These are phyloP conservation scores for Termitomyces bulborhizus DNA, from an alignment of 768 basidiomycete species.

Conservation along the genomic window DNA sequence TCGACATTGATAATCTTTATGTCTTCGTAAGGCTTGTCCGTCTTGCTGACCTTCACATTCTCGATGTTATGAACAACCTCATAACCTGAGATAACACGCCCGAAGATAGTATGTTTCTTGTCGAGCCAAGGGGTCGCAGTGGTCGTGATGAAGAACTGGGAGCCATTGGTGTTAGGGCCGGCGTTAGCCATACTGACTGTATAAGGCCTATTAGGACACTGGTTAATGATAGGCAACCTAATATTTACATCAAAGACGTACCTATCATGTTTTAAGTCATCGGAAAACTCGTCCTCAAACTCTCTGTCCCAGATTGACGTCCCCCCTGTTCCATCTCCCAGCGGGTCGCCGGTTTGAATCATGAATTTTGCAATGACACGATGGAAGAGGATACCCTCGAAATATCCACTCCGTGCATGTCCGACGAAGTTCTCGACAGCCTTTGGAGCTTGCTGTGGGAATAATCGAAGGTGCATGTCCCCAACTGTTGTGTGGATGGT, in stretches of 20 bases:
- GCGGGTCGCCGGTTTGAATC: constrained; percentile 94
- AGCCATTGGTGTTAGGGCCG: constrained; percentile 86
- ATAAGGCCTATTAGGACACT: constrained; percentile 59
- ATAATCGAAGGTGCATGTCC: constrained; percentile 84
- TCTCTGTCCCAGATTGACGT: constrained; percentile 85
- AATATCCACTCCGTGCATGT: constrained; percentile 83
- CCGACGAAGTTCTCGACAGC: constrained; percentile 98
- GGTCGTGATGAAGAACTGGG: constrained; percentile 98
- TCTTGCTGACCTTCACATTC: constrained; percentile 79
- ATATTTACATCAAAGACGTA: constrained; percentile 24
- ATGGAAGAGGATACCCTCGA: constrained; percentile 92
- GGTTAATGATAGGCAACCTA: not conserved
- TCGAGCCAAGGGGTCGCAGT: constrained; percentile 93
- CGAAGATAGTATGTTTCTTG: constrained; percentile 90
- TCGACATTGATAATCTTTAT: constrained; percentile 85
- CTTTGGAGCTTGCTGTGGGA: constrained; percentile 90
- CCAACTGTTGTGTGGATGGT: constrained; percentile 95
- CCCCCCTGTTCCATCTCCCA: constrained; percentile 94
- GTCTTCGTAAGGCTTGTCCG: constrained; percentile 88
- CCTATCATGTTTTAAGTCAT: constrained; percentile 89
- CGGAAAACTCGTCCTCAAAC: constrained; percentile 91
- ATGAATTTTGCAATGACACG: constrained; percentile 98
- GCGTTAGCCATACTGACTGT: constrained; percentile 95
- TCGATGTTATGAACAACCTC: constrained; percentile 92
- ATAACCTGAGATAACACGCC: constrained; percentile 78